Evolutionary conservation across 441 rosid genomes (phyloP).

Genomic region (Mallotus japonicus): DNA sequence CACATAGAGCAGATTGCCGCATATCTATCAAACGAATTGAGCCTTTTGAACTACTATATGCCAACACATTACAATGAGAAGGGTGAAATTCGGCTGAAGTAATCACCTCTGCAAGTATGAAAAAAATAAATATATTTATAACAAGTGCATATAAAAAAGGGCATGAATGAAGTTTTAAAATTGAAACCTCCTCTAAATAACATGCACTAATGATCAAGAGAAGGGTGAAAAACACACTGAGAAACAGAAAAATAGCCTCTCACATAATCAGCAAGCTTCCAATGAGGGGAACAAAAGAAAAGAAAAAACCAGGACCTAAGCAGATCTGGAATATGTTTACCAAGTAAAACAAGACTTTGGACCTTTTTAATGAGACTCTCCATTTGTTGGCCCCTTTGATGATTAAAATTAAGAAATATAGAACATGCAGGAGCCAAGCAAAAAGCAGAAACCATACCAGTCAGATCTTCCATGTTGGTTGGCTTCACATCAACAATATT

Average conservation of each 20-base stretch:
- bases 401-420: not conserved
- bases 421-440: not conserved
- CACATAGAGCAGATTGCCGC: conserved; percentile 93
- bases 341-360: not conserved
- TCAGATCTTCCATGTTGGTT: conserved; percentile 95
- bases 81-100: conserved; percentile 99
- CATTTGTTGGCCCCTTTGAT: not conserved
- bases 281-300: not conserved
- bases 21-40: conserved; percentile 91
- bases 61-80: conserved; percentile 76
- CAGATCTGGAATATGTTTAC: not conserved
- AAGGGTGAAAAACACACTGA: not conserved
- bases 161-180: not conserved
- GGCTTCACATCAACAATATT: conserved; percentile 97
- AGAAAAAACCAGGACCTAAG: not conserved
- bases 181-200: not conserved
- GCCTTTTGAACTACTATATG: conserved; percentile 95
- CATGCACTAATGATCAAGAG: conserved; percentile 4
- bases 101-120: conserved; percentile 80
- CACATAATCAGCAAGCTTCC: not conserved
- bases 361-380: not conserved
- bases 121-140: not conserved
- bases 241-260: not conserved
- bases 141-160: not conserved
- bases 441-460: conserved; percentile 47